Evolutionary conservation across 1,284 basidiomycete species (phyloP).

Genomic region (Cryptococcus sp.): DNA sequence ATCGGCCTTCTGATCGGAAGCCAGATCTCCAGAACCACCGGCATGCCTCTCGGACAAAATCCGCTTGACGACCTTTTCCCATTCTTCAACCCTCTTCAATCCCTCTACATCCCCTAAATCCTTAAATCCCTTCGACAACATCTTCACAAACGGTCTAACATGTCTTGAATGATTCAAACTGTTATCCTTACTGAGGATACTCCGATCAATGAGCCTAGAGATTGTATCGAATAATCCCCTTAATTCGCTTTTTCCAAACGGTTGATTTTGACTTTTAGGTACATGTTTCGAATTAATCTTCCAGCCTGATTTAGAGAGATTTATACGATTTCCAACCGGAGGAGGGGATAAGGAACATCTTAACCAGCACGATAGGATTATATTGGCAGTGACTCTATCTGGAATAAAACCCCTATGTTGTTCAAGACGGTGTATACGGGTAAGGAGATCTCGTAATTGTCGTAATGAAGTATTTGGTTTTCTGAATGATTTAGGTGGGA

Average conservation of each 20-base stretch:
- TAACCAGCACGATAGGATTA: slow-evolving; percentile 41
- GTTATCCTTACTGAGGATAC: slow-evolving; percentile 4
- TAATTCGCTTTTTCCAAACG: slow-evolving; percentile 10
- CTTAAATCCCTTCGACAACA: slow-evolving; percentile 22
- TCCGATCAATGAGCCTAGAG: slow-evolving; percentile 6
- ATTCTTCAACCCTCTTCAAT: slow-evolving; percentile 12
- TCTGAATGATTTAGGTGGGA: slow-evolving; percentile 1
- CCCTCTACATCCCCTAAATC: slow-evolving; percentile 26
- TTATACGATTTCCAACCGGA: neutral
- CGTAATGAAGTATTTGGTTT: slow-evolving; percentile 14
- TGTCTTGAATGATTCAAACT: slow-evolving; percentile 13
- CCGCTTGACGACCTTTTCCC: slow-evolving; percentile 4
- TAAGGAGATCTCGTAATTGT: slow-evolving; percentile 28
- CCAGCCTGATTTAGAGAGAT: slow-evolving; percentile 2
- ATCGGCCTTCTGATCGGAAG: too few relatives aligned
- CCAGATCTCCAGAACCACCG: too few relatives aligned
- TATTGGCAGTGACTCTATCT: slow-evolving; percentile 38
- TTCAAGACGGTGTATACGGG: slow-evolving; percentile 26
- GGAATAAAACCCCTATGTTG: slow-evolving; percentile 31
- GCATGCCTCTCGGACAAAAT: neutral
- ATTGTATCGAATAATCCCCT: slow-evolving; percentile 18
- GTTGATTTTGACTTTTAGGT: slow-evolving; percentile 1
- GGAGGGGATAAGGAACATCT: slow-evolving; percentile 5
- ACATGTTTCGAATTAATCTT: neutral
- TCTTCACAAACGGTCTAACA: slow-evolving; percentile 30